A percentile compares a stretch with the other conserved stretches of the same genome.
phyloP scores from a whole-genome alignment of 2,329 filamentous ascomycete species.

The Penicillium sp. region DNA sequence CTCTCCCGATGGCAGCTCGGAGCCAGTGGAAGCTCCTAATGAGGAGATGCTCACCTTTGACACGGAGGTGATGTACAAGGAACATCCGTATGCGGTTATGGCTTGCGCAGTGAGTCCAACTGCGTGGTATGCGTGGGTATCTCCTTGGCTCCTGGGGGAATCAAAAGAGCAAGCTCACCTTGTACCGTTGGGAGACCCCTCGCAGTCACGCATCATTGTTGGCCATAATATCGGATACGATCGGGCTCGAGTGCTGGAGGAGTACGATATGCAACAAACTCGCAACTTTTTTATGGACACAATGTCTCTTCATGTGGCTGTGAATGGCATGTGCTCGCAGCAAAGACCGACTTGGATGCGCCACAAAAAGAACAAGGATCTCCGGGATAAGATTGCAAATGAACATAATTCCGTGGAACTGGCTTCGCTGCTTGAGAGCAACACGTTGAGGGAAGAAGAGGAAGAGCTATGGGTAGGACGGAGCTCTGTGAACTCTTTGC shows the following conservation, averaged over 20 bases:
- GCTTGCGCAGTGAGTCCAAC: slow-evolving; percentile 87
- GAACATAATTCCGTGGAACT: slow-evolving; percentile 71
- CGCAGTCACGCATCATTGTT: slow-evolving; percentile 71
- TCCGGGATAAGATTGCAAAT: slow-evolving; percentile 73
- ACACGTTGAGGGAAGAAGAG: slow-evolving; percentile 72
- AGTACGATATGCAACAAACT: slow-evolving; percentile 81
- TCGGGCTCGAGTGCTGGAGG: slow-evolving; percentile 79
- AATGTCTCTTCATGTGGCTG: slow-evolving; percentile 96
- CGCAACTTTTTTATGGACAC: slow-evolving; percentile 89
- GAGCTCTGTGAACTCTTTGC: slow-evolving; percentile 90
- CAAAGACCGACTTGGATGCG: slow-evolving; percentile 98
- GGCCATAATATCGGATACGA: slow-evolving; percentile 98
- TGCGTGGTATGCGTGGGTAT: slow-evolving; percentile 97
- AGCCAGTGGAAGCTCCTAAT: slow-evolving; percentile 71
- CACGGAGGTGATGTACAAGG: slow-evolving; percentile 94
- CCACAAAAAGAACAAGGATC: slow-evolving; percentile 83
- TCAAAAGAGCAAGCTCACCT: slow-evolving; percentile 74
- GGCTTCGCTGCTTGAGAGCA: slow-evolving; percentile 66
- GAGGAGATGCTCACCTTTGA: slow-evolving; percentile 87
- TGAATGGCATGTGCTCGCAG: slow-evolving; percentile 97
- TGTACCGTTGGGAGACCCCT: slow-evolving; percentile 79
- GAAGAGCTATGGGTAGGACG: slow-evolving; percentile 93
- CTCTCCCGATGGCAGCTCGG: slow-evolving; percentile 67
- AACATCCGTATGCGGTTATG: slow-evolving; percentile 91
- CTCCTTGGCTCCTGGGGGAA: slow-evolving; percentile 88